phyloP scores from a whole-genome alignment of 768 basidiomycete species.

The Kwoniella sp. region DNA sequence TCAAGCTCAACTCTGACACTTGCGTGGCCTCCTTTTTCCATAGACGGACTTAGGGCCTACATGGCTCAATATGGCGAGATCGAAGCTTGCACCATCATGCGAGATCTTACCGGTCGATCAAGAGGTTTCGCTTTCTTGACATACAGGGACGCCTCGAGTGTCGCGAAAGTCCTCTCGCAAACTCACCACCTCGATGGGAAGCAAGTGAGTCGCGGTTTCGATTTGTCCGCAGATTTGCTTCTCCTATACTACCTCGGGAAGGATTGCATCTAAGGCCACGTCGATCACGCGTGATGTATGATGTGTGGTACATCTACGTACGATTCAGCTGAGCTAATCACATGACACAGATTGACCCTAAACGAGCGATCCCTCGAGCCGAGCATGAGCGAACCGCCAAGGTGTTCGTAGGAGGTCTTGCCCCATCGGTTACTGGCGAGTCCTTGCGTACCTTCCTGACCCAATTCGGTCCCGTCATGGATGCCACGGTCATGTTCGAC shows the following conservation, averaged over 20 bases:
- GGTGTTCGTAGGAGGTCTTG: slow-evolving; percentile 92
- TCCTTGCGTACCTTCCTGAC: slow-evolving; percentile 91
- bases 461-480: slow-evolving; percentile 92
- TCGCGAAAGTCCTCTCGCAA: slow-evolving; percentile 92
- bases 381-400: slow-evolving; percentile 84
- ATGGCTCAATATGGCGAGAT: slow-evolving; percentile 96
- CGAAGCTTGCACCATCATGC: slow-evolving; percentile 98
- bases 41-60: slow-evolving; percentile 65
- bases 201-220: slow-evolving; percentile 67
- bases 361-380: slow-evolving; percentile 93
- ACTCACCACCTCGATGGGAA: slow-evolving; percentile 96
- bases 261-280: not conserved
- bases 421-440: slow-evolving; percentile 88
- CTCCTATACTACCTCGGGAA: not conserved
- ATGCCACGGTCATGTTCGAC: slow-evolving; percentile 98
- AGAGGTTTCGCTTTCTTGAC: slow-evolving; percentile 98
- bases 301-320: no score
- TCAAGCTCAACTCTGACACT: no score
- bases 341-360: slow-evolving; percentile 86
- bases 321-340: slow-evolving; percentile 7
- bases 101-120: slow-evolving; percentile 90
- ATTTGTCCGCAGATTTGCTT: not conserved
- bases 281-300: not conserved
- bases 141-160: slow-evolving; percentile 87
- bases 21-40: slow-evolving; percentile 4